These are phyloP conservation scores for Trapa incisa DNA, from an alignment of 345 rosid genomes.

Conservation along the genomic window DNA sequence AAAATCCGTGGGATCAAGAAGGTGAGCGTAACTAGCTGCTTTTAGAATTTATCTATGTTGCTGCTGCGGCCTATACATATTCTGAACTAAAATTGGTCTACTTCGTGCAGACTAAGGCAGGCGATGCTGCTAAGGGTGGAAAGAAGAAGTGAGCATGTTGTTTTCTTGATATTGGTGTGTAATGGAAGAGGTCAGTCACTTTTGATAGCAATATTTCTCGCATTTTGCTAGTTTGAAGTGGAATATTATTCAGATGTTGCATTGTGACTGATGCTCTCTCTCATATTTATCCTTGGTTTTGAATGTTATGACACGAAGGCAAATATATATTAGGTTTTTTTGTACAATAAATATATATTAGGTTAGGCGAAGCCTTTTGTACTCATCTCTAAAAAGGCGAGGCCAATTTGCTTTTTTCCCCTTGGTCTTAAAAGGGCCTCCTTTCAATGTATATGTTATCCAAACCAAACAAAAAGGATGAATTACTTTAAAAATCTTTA, in stretches of 20 bases:
- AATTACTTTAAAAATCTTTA: too few relatives aligned
- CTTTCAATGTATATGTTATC: too few relatives aligned
- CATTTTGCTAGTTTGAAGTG: constrained; percentile 2
- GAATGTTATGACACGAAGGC: background rate
- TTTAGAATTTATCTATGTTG: background rate
- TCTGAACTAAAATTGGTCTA: background rate
- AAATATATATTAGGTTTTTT: background rate
- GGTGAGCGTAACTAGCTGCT: constrained; percentile 12
- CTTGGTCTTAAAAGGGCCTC: too few relatives aligned
- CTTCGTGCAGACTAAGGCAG: constrained; percentile 32
- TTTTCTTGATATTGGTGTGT: background rate
- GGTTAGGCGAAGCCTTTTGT: too few relatives aligned
- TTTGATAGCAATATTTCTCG: constrained; percentile 4
- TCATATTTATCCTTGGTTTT: constrained; percentile 2
- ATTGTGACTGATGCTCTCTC: background rate
- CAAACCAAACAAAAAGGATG: too few relatives aligned
- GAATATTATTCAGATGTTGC: constrained; percentile 3
- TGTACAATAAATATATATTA: too few relatives aligned
- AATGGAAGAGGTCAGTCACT: background rate
- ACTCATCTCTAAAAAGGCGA: too few relatives aligned
- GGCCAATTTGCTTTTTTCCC: too few relatives aligned
- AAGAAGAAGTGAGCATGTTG: constrained; percentile 33
- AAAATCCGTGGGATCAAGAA: constrained; percentile 46
- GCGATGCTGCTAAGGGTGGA: constrained; percentile 39
- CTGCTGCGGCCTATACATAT: background rate